Evolutionary conservation across 2,329 filamentous ascomycete genomes (phyloP).

Genomic region (Pseudogymnoascus pannorum): DNA sequence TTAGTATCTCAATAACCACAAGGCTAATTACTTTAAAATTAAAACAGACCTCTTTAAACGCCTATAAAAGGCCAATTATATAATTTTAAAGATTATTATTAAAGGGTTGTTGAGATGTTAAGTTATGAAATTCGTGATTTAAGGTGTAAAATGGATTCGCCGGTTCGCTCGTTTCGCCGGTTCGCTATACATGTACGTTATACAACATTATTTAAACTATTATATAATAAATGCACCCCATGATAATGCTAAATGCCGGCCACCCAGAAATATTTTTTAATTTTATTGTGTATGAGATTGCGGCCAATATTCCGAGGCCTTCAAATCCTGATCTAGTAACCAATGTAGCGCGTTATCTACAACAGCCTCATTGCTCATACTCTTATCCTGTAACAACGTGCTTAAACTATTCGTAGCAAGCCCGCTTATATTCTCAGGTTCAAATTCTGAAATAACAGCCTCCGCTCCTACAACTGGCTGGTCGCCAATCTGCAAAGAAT

Average conservation of each 20-base stretch:
- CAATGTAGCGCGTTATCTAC: conserved; percentile 9
- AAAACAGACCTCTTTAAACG: too few relatives aligned
- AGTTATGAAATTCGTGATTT: too few relatives aligned
- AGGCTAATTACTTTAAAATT: too few relatives aligned
- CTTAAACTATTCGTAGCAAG: not conserved
- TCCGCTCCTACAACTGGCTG: not conserved
- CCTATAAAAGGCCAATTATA: too few relatives aligned
- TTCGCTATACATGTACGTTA: too few relatives aligned
- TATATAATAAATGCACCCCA: too few relatives aligned
- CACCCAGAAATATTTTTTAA: not conserved
- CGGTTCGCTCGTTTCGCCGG: too few relatives aligned
- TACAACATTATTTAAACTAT: too few relatives aligned
- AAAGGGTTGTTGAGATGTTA: too few relatives aligned
- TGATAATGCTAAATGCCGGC: not conserved
- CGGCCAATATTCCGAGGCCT: not conserved
- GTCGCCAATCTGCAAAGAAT: not conserved
- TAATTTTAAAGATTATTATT: too few relatives aligned
- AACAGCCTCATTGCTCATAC: conserved; percentile 7
- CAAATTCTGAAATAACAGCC: not conserved
- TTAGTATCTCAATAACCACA: too few relatives aligned
- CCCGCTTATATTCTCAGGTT: not conserved
- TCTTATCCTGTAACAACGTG: conserved; percentile 3
- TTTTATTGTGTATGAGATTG: not conserved
- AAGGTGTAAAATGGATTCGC: too few relatives aligned
- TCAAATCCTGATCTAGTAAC: not conserved